phyloP scores from a whole-genome alignment of 192 early-diverging fungal species.

The Gonapodya sp. region DNA sequence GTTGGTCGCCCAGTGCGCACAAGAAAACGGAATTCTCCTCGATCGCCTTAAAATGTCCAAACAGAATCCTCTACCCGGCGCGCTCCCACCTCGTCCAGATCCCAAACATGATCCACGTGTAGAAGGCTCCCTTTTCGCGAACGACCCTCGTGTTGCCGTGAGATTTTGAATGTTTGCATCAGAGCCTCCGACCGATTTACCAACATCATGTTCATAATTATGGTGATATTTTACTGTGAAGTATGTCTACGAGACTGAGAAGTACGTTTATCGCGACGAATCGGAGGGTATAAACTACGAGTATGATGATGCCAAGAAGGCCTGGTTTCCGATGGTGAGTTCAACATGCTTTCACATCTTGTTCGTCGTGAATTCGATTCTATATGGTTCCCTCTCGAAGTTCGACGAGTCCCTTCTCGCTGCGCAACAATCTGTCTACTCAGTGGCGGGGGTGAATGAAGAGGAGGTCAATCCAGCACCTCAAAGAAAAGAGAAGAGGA shows the following conservation, averaged over 20 bases:
- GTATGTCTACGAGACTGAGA: conserved; percentile 59
- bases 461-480: conserved; percentile 20
- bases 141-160: not conserved
- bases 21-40: too few relatives aligned
- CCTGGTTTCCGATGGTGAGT: conserved; percentile 86
- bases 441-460: conserved; percentile 46
- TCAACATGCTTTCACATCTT: not conserved
- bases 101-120: not conserved
- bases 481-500: conserved; percentile 34
- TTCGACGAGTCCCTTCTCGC: conserved; percentile 50
- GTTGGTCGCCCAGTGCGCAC: too few relatives aligned
- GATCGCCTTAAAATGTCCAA: not conserved
- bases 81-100: not conserved
- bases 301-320: conserved; percentile 64
- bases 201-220: not conserved
- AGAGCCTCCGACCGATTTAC: not conserved
- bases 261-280: conserved; percentile 68
- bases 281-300: conserved; percentile 69
- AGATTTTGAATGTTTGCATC: not conserved
- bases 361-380: not conserved
- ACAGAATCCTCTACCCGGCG: not conserved
- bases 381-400: conserved; percentile 18
- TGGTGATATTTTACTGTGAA: conserved; percentile 21
- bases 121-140: not conserved
- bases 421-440: conserved; percentile 59